Conservation (phyloP, 179 eudicot genomes). For the Vitellaria paradoxa region DNA sequence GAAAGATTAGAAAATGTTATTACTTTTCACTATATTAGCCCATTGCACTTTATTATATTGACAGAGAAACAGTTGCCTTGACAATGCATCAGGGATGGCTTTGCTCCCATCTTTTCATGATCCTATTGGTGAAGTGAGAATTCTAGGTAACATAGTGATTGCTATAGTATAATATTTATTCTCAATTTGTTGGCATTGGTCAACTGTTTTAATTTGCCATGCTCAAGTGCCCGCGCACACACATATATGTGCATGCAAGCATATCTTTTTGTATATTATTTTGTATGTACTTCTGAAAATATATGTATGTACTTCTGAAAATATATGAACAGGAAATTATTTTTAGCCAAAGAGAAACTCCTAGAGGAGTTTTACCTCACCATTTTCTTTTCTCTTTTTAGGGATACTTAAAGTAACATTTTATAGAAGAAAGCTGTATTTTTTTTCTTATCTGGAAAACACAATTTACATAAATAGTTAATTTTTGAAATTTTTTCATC, state of each 20-base stretch:
- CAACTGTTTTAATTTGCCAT: background rate
- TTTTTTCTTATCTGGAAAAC: background rate
- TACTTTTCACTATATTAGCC: background rate
- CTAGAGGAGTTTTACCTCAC: background rate
- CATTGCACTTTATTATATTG: conserved; percentile 28
- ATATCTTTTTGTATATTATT: background rate
- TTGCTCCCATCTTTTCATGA: conserved; percentile 66
- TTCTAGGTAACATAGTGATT: conserved; percentile 51
- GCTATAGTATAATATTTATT: background rate
- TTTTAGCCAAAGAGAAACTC: background rate
- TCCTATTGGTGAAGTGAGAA: conserved; percentile 49
- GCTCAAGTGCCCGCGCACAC: background rate
- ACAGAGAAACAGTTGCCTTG: conserved; percentile 67
- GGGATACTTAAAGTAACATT: background rate
- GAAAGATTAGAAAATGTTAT: background rate
- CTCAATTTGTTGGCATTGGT: background rate
- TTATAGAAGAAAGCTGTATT: background rate
- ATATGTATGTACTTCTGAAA: background rate
- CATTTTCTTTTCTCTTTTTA: conserved; percentile 1
- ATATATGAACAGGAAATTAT: background rate
- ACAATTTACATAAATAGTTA: background rate
- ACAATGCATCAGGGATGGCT: conserved; percentile 82
- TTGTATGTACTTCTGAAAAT: no score
- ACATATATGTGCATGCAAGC: background rate
- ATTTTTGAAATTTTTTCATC: conserved; percentile 12